These are phyloP conservation scores for Xylaria sp. DNA, from an alignment of 2,329 filamentous ascomycete species.

Conservation along the genomic window DNA sequence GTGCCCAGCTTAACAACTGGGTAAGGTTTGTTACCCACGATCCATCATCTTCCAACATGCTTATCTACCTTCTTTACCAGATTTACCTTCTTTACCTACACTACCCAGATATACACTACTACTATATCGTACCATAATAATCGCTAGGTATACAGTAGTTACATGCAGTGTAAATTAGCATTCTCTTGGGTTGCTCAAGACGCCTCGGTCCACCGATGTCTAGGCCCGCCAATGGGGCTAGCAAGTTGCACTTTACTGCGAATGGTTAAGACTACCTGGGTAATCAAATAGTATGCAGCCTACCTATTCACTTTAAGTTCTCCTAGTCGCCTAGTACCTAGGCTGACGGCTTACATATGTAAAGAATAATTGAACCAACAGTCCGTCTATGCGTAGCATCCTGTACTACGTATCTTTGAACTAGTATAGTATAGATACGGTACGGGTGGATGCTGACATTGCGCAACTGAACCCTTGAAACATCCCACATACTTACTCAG, in stretches of 20 bases:
- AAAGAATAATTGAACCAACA: not conserved
- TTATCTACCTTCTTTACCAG: not conserved
- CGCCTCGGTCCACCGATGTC: constrained; percentile 21
- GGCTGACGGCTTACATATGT: constrained; percentile 4
- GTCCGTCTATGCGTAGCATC: not conserved
- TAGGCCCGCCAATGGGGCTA: not conserved
- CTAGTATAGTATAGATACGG: too few relatives aligned
- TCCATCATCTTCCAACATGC: not conserved
- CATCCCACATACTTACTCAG: too few relatives aligned
- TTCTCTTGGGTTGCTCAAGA: not conserved
- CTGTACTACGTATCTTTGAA: not conserved
- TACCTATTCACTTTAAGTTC: not conserved
- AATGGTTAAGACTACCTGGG: constrained; percentile 5
- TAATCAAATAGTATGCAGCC: not conserved
- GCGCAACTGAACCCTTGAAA: constrained; percentile 8
- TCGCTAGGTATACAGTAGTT: not conserved
- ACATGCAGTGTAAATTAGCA: not conserved
- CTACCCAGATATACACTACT: too few relatives aligned
- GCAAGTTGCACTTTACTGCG: constrained; percentile 14
- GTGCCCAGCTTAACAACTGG: not conserved
- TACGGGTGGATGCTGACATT: not conserved
- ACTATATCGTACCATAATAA: not conserved
- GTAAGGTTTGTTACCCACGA: constrained; percentile 1
- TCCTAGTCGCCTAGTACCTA: constrained; percentile 8
- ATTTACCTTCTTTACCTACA: too few relatives aligned